Evolutionary conservation across 1,284 basidiomycete genomes (phyloP).

Genomic region (Papiliotrema laurentii): DNA sequence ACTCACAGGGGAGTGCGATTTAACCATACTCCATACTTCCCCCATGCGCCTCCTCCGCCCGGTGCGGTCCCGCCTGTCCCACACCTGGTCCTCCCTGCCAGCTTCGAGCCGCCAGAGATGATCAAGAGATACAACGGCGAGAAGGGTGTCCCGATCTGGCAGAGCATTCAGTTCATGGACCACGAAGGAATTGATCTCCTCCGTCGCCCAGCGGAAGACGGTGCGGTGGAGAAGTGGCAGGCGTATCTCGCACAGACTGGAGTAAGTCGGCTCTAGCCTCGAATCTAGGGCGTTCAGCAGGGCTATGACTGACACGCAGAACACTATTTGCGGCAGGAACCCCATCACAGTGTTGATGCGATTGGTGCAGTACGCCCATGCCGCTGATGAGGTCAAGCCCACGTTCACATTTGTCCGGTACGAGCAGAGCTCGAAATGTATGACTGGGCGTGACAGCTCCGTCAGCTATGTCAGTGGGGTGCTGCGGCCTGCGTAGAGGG

Average conservation of each 20-base stretch:
- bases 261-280: slow-evolving; percentile 23
- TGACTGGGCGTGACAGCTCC: slow-evolving; percentile 68
- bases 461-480: slow-evolving; percentile 88
- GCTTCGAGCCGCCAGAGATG: slow-evolving; percentile 21
- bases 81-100: slow-evolving; percentile 41
- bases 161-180: slow-evolving; percentile 51
- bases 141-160: slow-evolving; percentile 67
- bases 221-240: slow-evolving; percentile 62
- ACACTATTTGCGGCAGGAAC: slow-evolving; percentile 95
- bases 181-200: slow-evolving; percentile 40
- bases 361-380: slow-evolving; percentile 63
- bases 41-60: slow-evolving; percentile 55
- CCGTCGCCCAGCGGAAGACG: slow-evolving; percentile 35
- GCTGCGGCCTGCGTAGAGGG: slow-evolving; percentile 19
- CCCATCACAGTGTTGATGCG: slow-evolving; percentile 89
- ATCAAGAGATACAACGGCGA: slow-evolving; percentile 54
- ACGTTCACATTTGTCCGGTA: slow-evolving; percentile 72
- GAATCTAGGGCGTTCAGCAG: neutral
- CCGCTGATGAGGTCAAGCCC: slow-evolving; percentile 40
- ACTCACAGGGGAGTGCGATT: slow-evolving; percentile 76
- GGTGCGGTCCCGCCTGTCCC: slow-evolving; percentile 50
- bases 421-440: slow-evolving; percentile 81
- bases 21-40: slow-evolving; percentile 85
- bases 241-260: slow-evolving; percentile 69
- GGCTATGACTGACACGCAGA: slow-evolving; percentile 52